These are phyloP conservation scores for Ramalina peruviana DNA, from an alignment of 495 filamentous ascomycete genomes.

Conservation along the genomic window DNA sequence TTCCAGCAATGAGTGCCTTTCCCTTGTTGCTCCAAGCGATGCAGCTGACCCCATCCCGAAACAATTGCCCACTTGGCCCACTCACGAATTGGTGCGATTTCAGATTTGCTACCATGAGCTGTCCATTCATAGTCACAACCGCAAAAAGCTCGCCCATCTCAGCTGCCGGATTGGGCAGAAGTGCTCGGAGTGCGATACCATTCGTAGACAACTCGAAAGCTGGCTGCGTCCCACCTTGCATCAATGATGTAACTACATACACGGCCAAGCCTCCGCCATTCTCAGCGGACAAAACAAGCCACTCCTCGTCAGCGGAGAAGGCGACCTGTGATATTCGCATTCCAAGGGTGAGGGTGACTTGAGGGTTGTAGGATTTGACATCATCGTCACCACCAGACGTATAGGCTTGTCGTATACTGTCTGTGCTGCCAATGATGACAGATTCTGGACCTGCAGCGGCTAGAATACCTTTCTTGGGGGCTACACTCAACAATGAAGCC, in stretches of 20 bases:
- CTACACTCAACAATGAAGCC: constrained; percentile 74
- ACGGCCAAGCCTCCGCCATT: constrained; percentile 69
- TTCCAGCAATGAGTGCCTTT: constrained; percentile 82
- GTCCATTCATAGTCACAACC: constrained; percentile 63
- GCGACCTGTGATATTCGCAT: constrained; percentile 74
- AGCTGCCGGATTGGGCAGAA: constrained; percentile 69
- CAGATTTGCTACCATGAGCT: constrained; percentile 72
- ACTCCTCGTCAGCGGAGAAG: constrained; percentile 75
- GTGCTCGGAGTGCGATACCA: constrained; percentile 52
- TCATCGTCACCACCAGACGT: constrained; percentile 44
- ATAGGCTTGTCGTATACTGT: constrained; percentile 65
- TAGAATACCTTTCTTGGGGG: constrained; percentile 64
- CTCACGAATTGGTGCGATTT: constrained; percentile 45
- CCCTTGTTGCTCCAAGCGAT: constrained; percentile 85
- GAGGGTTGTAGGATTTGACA: constrained; percentile 57
- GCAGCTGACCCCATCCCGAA: constrained; percentile 67
- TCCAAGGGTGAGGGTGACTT: constrained; percentile 55
- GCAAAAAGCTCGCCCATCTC: constrained; percentile 54
- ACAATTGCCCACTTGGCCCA: constrained; percentile 47
- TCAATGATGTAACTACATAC: constrained; percentile 55
- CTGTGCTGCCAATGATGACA: constrained; percentile 63
- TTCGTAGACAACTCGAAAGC: constrained; percentile 66
- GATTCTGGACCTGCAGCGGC: constrained; percentile 77
- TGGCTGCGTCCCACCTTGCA: constrained; percentile 48
- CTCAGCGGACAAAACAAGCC: constrained; percentile 71